Evolutionary conservation across 2,329 filamentous ascomycete genomes (phyloP).

Genomic region (Hypoxylon sp.): DNA sequence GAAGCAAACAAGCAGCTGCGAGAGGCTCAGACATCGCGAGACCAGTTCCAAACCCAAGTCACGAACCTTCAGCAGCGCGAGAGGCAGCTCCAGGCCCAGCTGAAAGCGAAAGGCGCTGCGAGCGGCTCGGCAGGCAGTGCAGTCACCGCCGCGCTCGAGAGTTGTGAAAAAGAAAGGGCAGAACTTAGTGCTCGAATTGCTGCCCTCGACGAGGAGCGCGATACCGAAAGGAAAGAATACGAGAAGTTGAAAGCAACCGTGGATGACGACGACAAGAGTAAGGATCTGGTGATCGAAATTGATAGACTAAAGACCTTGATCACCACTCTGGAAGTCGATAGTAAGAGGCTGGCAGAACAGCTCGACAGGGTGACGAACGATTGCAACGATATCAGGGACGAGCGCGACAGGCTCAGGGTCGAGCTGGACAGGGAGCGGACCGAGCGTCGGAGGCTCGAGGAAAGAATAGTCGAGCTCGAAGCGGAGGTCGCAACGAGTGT

Average conservation of each 20-base stretch:
- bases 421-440: no score
- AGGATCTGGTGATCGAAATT: no score
- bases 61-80: conserved; percentile 16
- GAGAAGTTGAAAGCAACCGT: no score
- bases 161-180: conserved; percentile 10
- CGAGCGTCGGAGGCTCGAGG: not conserved
- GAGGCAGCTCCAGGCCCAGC: conserved; percentile 18
- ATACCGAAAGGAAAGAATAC: no score
- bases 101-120: conserved; percentile 10
- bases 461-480: not conserved
- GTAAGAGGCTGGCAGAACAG: not conserved
- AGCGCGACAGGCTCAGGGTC: no score
- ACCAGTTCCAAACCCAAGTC: not conserved
- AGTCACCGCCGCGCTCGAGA: not conserved
- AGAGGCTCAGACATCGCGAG: not conserved
- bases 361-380: not conserved
- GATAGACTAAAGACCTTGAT: no score
- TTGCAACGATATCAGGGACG: not conserved
- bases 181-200: conserved; percentile 9
- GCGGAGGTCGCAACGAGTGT: not conserved
- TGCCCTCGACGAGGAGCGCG: not conserved
- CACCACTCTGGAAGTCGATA: no score
- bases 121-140: not conserved
- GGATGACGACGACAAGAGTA: no score
- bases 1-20: not conserved